Evolutionary conservation across 495 filamentous ascomycete genomes (phyloP).

Genomic region (Penicillium diatomitis): DNA sequence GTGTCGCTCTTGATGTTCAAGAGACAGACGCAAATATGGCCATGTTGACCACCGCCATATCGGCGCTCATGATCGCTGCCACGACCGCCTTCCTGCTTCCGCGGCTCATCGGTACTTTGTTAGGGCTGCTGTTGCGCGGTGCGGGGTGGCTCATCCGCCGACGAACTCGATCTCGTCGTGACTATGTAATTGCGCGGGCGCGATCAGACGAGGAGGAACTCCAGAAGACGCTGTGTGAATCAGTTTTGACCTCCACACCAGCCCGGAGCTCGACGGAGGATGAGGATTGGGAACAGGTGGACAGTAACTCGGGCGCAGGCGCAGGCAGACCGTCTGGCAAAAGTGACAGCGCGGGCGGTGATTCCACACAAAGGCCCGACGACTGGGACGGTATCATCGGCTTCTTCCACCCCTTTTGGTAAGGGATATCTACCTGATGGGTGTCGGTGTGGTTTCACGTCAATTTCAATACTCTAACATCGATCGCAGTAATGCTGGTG

Average conservation of each 20-base stretch:
- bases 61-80: slow-evolving; percentile 26
- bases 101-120: slow-evolving; percentile 22
- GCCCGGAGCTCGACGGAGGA: slow-evolving; percentile 32
- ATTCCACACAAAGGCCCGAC: slow-evolving; percentile 8
- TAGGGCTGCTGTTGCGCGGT: slow-evolving; percentile 32
- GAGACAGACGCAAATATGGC: slow-evolving; percentile 22
- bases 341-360: slow-evolving; percentile 22
- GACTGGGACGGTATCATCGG: slow-evolving; percentile 80
- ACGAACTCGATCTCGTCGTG: slow-evolving; percentile 54
- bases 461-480: too few relatives aligned
- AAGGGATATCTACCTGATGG: slow-evolving; percentile 7
- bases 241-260: too few relatives aligned
- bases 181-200: slow-evolving; percentile 51
- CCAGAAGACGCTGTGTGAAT: slow-evolving; percentile 29
- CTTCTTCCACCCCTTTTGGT: slow-evolving; percentile 98
- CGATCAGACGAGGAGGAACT: slow-evolving; percentile 48
- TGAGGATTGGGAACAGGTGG: slow-evolving; percentile 70
- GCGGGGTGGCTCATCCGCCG: slow-evolving; percentile 59
- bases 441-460: too few relatives aligned
- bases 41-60: slow-evolving; percentile 24
- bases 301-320: slow-evolving; percentile 42
- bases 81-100: slow-evolving; percentile 32
- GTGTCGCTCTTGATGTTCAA: slow-evolving; percentile 9
- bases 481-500: slow-evolving; percentile 72
- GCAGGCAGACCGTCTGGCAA: slow-evolving; percentile 42